Base-by-base conservation (phyloP, 345 rosid species). In the Nephelium lappaceum region DNA sequence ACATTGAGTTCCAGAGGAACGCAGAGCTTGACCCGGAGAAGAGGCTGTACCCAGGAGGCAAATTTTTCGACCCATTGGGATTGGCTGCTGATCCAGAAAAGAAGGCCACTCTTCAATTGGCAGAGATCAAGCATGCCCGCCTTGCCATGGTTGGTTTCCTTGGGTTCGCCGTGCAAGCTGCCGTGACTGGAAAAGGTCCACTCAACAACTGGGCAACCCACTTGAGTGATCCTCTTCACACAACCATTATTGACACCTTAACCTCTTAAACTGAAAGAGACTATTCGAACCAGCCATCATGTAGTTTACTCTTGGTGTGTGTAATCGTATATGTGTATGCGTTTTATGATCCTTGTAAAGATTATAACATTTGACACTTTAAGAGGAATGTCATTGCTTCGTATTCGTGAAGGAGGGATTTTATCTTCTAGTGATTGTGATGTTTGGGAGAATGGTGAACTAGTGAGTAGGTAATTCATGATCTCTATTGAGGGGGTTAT, bases 151-250 rank as follows among this genome's bases (percentile, higher is more conserved):
- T 95, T 16, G 98, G 76, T 6, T 93, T 92, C 87, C 85, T 95
- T 2, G 98, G 99, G 6, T 95, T 95, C 5, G 98, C 94, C 0
- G 99, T 93, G 73, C 99, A 95, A 80, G 99, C 99, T 4, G 96
- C 91, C 5, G 98, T 83, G 1, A 92, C 98, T 0, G 96, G 98
- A 67, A 93, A 93, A 85, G 97, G 92, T 16, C 99, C 99, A 6
- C 98, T 95, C 83, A 93, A 93, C 96, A 95, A 95, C 83, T 95
- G 99, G 98, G 99, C 94, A 23, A 93, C 97, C 72, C 99, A 95
- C 86, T 85, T 95, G 86, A 95, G 98, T 64, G 99, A 95, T 68
- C 99, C 99, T n/a, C 98, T 95, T 3, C 98, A 93, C 87, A 93
- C 98, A 31, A 95, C 99, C 93, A 95, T 95, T 75, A 84, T 95